Evolutionary conservation across 441 rosid genomes (phyloP).

Genomic region (Mallotus repandus): DNA sequence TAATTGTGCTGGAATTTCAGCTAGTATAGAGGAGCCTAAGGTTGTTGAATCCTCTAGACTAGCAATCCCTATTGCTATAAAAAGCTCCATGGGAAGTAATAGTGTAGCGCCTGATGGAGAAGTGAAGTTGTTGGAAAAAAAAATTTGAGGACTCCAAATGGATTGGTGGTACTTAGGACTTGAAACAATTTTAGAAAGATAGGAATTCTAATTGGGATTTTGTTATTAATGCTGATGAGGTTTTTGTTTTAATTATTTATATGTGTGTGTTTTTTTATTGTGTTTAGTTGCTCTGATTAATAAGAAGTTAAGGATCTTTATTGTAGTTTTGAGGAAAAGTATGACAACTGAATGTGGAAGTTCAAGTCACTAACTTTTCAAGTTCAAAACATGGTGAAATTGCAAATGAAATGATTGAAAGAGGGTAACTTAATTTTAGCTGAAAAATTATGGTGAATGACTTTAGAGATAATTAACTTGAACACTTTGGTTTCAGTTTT

Average conservation of each 20-base stretch:
- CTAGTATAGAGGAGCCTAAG: constrained; percentile 33
- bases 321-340: neutral
- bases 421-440: neutral
- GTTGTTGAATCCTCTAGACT: constrained; percentile 7
- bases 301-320: neutral
- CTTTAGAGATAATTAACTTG: no score
- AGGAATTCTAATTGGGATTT: constrained; percentile 82
- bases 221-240: constrained; percentile 83
- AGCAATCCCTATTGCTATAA: neutral
- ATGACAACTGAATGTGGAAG: neutral
- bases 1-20: constrained; percentile 42
- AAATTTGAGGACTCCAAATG: constrained; percentile 64
- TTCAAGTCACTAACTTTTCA: neutral
- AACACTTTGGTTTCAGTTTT: neutral
- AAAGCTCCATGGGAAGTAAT: constrained; percentile 27
- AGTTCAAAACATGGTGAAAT: neutral
- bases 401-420: neutral
- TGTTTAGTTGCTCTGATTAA: neutral
- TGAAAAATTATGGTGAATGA: neutral
- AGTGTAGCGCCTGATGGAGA: constrained; percentile 33
- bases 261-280: neutral
- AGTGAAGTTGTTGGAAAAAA: constrained; percentile 24
- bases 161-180: constrained; percentile 87
- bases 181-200: constrained; percentile 63
- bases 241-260: neutral